A percentile compares a stretch with the other conserved stretches of the same genome.
Evolutionary conservation across 371 early-diverging fungal genomes (phyloP).

Genomic region (Conidiobolus incongruus): DNA sequence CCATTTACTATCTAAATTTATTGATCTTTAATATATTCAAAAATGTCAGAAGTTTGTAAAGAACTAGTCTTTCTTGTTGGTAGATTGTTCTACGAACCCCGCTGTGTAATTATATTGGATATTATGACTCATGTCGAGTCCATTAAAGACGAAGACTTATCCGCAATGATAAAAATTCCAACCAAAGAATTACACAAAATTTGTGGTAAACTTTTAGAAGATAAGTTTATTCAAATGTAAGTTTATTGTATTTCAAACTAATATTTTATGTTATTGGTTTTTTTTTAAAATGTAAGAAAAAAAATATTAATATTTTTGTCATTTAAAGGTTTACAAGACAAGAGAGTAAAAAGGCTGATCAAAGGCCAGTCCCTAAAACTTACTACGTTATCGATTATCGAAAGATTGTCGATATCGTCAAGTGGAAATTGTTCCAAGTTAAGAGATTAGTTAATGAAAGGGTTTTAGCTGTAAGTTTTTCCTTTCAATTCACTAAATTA

Average conservation of each 20-base stretch:
- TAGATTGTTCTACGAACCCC: slow-evolving; percentile 65
- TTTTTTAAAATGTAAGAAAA: background rate
- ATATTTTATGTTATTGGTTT: slow-evolving; percentile 1
- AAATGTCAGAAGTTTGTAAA: slow-evolving; percentile 18
- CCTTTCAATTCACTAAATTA: too few species aligned
- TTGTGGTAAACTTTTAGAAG: slow-evolving; percentile 50
- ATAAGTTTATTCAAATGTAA: slow-evolving; percentile 52
- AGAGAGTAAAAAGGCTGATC: slow-evolving; percentile 38
- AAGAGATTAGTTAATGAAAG: slow-evolving; percentile 38
- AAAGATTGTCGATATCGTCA: slow-evolving; percentile 77
- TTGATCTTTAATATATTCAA: too few species aligned
- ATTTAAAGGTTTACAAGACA: slow-evolving; percentile 21
- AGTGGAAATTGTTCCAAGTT: slow-evolving; percentile 76
- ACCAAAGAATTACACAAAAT: slow-evolving; percentile 50
- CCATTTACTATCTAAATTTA: too few species aligned
- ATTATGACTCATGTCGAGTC: slow-evolving; percentile 36
- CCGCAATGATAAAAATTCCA: slow-evolving; percentile 33
- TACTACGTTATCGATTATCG: slow-evolving; percentile 82
- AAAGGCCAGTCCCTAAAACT: slow-evolving; percentile 33
- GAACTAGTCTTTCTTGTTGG: slow-evolving; percentile 57
- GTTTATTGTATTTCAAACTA: slow-evolving; percentile 5
- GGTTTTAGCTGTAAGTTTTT: slow-evolving; percentile 28
- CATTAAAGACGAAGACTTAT: slow-evolving; percentile 59
- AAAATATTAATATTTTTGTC: background rate
- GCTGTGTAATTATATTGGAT: slow-evolving; percentile 60